Evolutionary conservation across 2,329 filamentous ascomycete genomes (phyloP), one percentile per base, ranked within the genome.

Genomic region (Pyricularia grisea): DNA sequence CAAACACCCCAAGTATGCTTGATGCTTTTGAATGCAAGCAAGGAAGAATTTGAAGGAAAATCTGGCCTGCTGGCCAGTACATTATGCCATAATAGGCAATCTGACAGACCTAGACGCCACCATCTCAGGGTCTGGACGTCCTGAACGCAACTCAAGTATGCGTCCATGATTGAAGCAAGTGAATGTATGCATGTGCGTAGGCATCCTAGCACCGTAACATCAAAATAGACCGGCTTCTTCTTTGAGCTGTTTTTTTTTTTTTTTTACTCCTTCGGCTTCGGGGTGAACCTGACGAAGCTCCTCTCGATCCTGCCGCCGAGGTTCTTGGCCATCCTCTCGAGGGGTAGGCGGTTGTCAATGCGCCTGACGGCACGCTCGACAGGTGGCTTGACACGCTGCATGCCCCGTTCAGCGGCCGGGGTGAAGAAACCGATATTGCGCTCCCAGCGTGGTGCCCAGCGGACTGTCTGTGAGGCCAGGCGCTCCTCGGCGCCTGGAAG

Each of bases 371-470:
- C 80, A 70, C 77, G 78, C 68, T 81, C 76, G 68, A 85, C 74
- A 25, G 80, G 82, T 1, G 83, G 84, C 74, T 85, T 79, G 68
- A 85, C 79, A 68, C 82, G 80, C 72, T 83, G 82, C 60, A 84
- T 80, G 67, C 81, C 78, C 25, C 78, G 77, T 76, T 83, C 80
- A 31, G 81, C 80, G 20, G 68, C 65, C 60, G 82, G 81, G 74
- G 87, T 77, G 75, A 87, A 83, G 78, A 83, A 84, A 71, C 78
- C 82, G 74, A 87, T 82, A 77, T 86, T 87, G 68, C 81, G 80
- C 77, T 88, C 85, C 86, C 86, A 88, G 69, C 84, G 82, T 23
- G 85, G 85, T 4, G 85, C 86, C 86, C 86, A 88, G 73, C 83
- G 82, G 70, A 80, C 79, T 3, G 86, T 88, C 76, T 87, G 84